Evolutionary conservation across 1,139 yeast species (phyloP), one percentile per base, ranked within the genome.

Genomic region (Geotrichum aggregatum): DNA sequence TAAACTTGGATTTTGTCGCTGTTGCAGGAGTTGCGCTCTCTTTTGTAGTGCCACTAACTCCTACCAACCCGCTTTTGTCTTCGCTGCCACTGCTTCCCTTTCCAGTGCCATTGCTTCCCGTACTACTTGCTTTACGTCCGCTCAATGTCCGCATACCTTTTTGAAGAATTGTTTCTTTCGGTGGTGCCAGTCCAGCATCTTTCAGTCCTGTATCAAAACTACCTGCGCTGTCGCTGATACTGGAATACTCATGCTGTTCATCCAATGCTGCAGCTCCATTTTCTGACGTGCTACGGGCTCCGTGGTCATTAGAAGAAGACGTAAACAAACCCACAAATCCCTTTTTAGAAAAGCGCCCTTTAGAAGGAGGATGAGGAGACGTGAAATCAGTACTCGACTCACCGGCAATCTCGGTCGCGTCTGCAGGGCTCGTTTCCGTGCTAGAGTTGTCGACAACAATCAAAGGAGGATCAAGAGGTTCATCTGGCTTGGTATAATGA

Each of bases 111-210:
- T 30, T 22, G 28, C 30, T 22, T 18, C 42, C 16, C 18, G 42
- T n/a, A 16, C 14, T 6, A 22, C 18, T 13, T 11, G 28, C 13
- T 22, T 39, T 22, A 4, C 47, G 56, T 11, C 55, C 54, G 11
- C 60, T 59, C 19, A 64, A 61, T 3, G 64, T 59, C 11, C 68
- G 58, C 59, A 64, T 64, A 19, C 66, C 57, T 55, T 65, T 64
- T 51, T 65, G 68, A 14, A 66, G 54, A 44, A 64, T 58, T 36
- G 55, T 58, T 22, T 59, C 63, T 36, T 58, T 56, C 4, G 28
- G 28, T 7, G 38, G 44, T 31, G 26, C 41, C 36, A 43, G 3
- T 35, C 30, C n/a, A 26, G 58, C 53, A 8, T 56, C 59, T 36
- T 40, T 52, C 11, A 61, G 52, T 14, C 28, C 42, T 7, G 47